Evolutionary conservation across 345 rosid genomes (phyloP).

Genomic region (Xanthoceras sorbifolium): DNA sequence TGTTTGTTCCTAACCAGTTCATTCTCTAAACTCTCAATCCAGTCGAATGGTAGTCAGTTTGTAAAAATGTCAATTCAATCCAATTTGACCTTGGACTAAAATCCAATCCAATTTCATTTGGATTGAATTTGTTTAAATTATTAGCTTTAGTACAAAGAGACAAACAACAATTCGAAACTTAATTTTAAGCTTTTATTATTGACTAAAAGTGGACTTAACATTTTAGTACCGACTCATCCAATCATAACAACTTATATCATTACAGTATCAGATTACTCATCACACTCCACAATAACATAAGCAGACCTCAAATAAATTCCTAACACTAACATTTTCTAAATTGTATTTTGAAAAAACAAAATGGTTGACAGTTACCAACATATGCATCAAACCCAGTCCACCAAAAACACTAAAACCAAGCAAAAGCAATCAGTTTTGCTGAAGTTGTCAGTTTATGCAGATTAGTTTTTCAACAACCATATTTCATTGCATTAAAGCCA

Average conservation of each 20-base stretch:
- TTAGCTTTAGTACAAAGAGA: neutral
- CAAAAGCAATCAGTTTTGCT: no score
- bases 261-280: neutral
- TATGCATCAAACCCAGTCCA: neutral
- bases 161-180: neutral
- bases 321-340: neutral
- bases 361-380: neutral
- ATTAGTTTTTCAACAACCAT: neutral
- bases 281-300: neutral
- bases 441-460: neutral
- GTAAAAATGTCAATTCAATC: neutral
- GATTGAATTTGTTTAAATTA: neutral
- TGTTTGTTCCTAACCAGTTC: neutral
- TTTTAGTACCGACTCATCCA: neutral
- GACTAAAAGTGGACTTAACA: neutral
- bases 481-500: neutral
- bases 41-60: neutral
- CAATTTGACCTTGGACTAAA: neutral
- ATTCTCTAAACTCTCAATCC: neutral
- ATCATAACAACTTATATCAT: neutral
- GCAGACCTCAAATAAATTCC: neutral
- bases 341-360: neutral
- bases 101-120: neutral
- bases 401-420: neutral
- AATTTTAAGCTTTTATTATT: neutral